These are phyloP conservation scores for Penicillium turbatum DNA, from an alignment of 495 filamentous ascomycete genomes.

Conservation along the genomic window DNA sequence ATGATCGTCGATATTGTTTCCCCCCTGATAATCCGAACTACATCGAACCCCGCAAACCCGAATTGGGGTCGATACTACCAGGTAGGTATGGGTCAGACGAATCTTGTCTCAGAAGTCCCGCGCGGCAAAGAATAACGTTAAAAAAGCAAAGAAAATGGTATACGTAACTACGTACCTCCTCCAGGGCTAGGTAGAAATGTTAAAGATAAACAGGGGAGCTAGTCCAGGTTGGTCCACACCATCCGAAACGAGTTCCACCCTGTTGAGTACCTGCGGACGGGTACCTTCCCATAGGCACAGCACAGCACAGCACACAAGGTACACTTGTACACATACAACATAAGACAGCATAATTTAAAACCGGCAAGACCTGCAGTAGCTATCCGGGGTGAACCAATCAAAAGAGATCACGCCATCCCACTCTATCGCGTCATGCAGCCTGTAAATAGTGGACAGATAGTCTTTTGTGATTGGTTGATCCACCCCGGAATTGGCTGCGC, in stretches of 20 bases:
- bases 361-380: slow-evolving; percentile 21
- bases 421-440: slow-evolving; percentile 39
- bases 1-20: not conserved
- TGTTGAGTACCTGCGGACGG: slow-evolving; percentile 11
- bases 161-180: not conserved
- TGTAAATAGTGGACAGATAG: slow-evolving; percentile 31
- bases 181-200: not conserved
- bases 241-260: not conserved
- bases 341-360: slow-evolving; percentile 16
- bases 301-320: not conserved
- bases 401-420: slow-evolving; percentile 30
- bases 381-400: slow-evolving; percentile 22
- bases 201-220: not conserved
- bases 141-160: slow-evolving; percentile 4
- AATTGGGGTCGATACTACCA: not conserved
- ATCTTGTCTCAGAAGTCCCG: slow-evolving; percentile 13
- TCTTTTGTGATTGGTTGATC: slow-evolving; percentile 25
- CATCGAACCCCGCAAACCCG: slow-evolving; percentile 1
- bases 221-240: slow-evolving; percentile 1
- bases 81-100: not conserved
- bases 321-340: not conserved
- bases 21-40: not conserved
- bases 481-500: slow-evolving; percentile 28
- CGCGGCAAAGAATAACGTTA: slow-evolving; percentile 15
- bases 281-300: not conserved